Base-by-base conservation (phyloP, 768 basidiomycete species). In the Serendipita indica region DNA sequence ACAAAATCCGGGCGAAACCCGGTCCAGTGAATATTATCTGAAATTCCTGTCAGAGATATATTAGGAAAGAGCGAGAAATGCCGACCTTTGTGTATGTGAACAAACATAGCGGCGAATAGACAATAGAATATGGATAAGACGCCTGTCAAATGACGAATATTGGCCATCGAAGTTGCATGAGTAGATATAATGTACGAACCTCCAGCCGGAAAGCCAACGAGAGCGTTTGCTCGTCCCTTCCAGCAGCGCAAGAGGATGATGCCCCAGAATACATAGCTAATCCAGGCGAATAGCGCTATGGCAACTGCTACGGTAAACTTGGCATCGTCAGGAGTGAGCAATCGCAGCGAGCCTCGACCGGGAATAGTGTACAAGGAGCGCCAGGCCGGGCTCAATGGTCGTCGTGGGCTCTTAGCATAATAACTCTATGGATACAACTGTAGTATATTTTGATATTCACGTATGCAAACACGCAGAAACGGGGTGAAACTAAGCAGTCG, bases 181-280 rank as follows among this genome's bases (percentile, higher is more conserved):
- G n/a, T n/a, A 54, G 30, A 10, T 22, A 22, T 16, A 32, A n/a
- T 32, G 20, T 27, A 54, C 49, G 7, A n/a, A 54, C 49, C n/a
- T 18, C 49, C 49, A n/a, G 20, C 22, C 16, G 22, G 5, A 16
- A 54, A 30, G 49, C 49, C 30, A 28, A 54, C 49, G 16, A 54
- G 22, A 3, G 49, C 49, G 30, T 54, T 30, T 22, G 20, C 20
- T 16, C 22, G 22, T 10, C n/a, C 30, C 20, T 27, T 16, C 49
- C 49, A 54, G 30, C 49, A 22, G 30, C 30, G 22, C n/a, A 25
- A 28, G 16, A 54, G 22, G 22, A 54, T 54, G 16, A 54, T 54
- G 10, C 49, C 49, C 49, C 49, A 54, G 22, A 54, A 27, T 27
- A 54, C 49, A 54, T 54, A 54, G n/a, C 30, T 54, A 27, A 18